Evolutionary conservation across 345 rosid species (phyloP), one percentile per base, ranked within the genome.

Genomic region (Fremontodendron californicum): DNA sequence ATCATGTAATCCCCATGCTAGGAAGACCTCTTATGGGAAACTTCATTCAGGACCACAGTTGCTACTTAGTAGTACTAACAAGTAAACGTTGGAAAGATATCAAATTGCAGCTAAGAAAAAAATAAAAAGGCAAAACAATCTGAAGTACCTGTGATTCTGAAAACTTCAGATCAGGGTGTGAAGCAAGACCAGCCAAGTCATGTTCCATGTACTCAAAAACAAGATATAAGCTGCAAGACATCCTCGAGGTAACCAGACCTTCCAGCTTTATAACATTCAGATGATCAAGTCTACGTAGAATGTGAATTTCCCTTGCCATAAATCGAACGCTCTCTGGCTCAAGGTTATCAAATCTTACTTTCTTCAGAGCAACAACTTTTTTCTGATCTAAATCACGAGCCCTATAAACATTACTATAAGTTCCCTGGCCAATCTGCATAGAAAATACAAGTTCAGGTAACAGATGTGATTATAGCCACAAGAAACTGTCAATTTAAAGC

Each of bases 201-300:
- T 95, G 99, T 82, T 95, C 99, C 99, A 95, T 95, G 78, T 93
- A 95, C 85, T 95, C 99, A 49, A 95, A 95, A 77, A 95, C 99
- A 81, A 95, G 98, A 80, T 94, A 94, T 77, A 94, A 88, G 88
- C 98, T 94, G 82, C 97, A 93, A 57, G 98, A 94, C 98, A 94
- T 95, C 87, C 99, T 95, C 29, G 99, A 95, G 27, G 99, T 95
- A 78, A 95, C 99, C 77, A 95, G 88, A 74, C 99, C 99, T 86
- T 95, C 99, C 23, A 95, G 86, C 84, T 92, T 95, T 80, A 95
- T 89, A 69, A 95, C 92, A 87, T 95, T 95, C 6, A 89, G 93
- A 78, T 95, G 99, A 85, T 93, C 96, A 78, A 95, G 99, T 84
- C 92, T 85, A 29, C 99, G 97, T 60, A 95, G 82, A 75, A 93